Conservation (phyloP, 2,329 filamentous ascomycete species). For the Mycocentrospora acerina region DNA sequence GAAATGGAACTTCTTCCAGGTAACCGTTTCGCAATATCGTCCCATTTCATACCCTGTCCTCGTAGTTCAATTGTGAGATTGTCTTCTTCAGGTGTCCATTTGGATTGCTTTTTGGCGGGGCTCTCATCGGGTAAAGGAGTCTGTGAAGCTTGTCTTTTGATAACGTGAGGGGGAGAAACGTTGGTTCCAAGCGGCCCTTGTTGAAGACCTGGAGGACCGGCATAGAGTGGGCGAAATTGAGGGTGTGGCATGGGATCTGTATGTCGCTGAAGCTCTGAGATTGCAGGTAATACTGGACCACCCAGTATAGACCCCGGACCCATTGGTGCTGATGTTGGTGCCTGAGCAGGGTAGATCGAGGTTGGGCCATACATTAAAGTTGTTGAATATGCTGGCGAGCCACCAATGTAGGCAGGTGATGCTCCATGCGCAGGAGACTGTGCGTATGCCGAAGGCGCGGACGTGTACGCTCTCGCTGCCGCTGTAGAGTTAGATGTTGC, state of each 20-base stretch:
- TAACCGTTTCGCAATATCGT: slow-evolving; percentile 90
- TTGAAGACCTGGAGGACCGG: slow-evolving; percentile 43
- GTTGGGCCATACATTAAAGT: slow-evolving; percentile 32
- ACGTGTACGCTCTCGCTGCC: slow-evolving; percentile 43
- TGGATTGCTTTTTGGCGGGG: slow-evolving; percentile 67
- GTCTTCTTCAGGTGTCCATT: slow-evolving; percentile 94
- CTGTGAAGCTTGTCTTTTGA: slow-evolving; percentile 42
- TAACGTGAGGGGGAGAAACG: slow-evolving; percentile 37
- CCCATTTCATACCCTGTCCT: slow-evolving; percentile 95
- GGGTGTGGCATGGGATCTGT: slow-evolving; percentile 43
- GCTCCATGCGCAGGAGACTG: slow-evolving; percentile 38
- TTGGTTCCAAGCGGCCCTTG: slow-evolving; percentile 28
- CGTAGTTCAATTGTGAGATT: slow-evolving; percentile 90
- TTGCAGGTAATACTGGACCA: slow-evolving; percentile 41
- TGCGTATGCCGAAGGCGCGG: slow-evolving; percentile 39
- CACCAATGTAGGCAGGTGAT: slow-evolving; percentile 32
- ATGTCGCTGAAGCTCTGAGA: slow-evolving; percentile 40
- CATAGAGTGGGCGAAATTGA: slow-evolving; percentile 42
- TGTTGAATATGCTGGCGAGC: slow-evolving; percentile 34
- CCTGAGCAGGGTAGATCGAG: slow-evolving; percentile 28
- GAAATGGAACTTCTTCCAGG: slow-evolving; percentile 92
- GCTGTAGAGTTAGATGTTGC: slow-evolving; percentile 43
- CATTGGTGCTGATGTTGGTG: slow-evolving; percentile 26
- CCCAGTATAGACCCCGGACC: slow-evolving; percentile 34
- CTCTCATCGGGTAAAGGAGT: slow-evolving; percentile 40